phyloP scores from a whole-genome alignment of 2,329 filamentous ascomycete species.

The Fusarium buharicum region DNA sequence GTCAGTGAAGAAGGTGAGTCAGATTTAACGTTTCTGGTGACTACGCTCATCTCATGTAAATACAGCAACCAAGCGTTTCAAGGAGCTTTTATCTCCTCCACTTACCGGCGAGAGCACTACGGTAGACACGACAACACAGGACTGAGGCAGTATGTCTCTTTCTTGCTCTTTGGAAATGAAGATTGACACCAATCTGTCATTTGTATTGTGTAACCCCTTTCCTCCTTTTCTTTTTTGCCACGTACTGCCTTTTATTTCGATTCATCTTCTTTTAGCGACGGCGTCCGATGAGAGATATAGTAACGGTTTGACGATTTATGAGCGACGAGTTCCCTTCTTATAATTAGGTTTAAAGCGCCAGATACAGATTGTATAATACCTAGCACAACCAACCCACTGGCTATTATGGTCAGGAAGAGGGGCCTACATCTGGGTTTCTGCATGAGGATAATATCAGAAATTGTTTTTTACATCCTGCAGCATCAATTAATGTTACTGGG shows the following conservation, averaged over 20 bases:
- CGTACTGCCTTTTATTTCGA: conserved; percentile 29
- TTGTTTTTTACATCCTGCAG: conserved; percentile 30
- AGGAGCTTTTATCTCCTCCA: conserved; percentile 52
- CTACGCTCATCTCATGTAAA: conserved; percentile 17
- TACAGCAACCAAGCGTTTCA: conserved; percentile 51
- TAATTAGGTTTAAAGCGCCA: conserved; percentile 23
- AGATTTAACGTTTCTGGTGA: not conserved
- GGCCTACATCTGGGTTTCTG: conserved; percentile 16
- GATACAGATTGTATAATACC: conserved; percentile 44
- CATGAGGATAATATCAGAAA: conserved; percentile 21
- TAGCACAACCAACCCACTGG: conserved; percentile 16
- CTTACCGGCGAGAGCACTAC: conserved; percentile 29
- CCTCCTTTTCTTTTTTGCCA: conserved; percentile 13
- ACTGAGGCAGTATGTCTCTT: conserved; percentile 1
- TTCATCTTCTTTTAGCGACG: conserved; percentile 34
- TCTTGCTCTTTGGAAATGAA: not conserved
- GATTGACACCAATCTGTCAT: not conserved
- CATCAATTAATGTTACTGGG: conserved; percentile 24
- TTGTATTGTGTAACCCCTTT: conserved; percentile 2
- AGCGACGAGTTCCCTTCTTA: conserved; percentile 39
- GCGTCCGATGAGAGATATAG: conserved; percentile 25
- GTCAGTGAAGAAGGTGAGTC: conserved; percentile 53
- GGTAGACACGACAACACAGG: conserved; percentile 27
- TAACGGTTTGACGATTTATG: conserved; percentile 41
- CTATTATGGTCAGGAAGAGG: conserved; percentile 24